Conservation (phyloP, 2,329 filamentous ascomycete genomes). For the Stachybotrys elegans region DNA sequence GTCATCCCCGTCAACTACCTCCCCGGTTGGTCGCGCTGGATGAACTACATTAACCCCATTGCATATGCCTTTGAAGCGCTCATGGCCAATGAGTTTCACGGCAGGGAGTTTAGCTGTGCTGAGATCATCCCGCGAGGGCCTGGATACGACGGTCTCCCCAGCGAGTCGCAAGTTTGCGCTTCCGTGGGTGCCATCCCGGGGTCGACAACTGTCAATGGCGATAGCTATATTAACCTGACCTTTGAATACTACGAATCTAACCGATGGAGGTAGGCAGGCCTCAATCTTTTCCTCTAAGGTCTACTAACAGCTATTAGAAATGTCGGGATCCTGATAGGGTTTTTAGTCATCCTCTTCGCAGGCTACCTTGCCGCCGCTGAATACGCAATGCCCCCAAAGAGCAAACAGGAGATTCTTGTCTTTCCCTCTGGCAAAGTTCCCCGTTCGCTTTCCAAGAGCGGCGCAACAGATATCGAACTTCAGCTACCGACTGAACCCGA, state of each 20-base stretch:
- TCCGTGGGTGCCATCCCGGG: constrained; percentile 51
- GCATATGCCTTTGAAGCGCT: constrained; percentile 40
- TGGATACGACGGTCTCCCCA: constrained; percentile 28
- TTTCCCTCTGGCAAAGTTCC: constrained; percentile 36
- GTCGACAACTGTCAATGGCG: constrained; percentile 50
- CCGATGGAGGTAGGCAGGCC: constrained; percentile 37
- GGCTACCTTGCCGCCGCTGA: constrained; percentile 62
- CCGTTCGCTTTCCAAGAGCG: too few relatives aligned
- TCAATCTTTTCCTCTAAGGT: not conserved
- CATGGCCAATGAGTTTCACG: constrained; percentile 32
- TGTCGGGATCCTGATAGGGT: constrained; percentile 61
- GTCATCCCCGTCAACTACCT: constrained; percentile 19
- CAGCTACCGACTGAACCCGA: too few relatives aligned
- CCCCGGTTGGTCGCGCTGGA: constrained; percentile 44
- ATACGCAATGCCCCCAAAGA: constrained; percentile 57
- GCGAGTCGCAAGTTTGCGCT: constrained; percentile 47
- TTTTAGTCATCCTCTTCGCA: constrained; percentile 58
- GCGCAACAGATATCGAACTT: too few relatives aligned
- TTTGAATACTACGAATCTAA: constrained; percentile 54
- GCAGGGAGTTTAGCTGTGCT: constrained; percentile 52
- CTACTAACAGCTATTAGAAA: constrained; percentile 50
- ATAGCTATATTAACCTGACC: constrained; percentile 51
- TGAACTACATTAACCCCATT: constrained; percentile 59
- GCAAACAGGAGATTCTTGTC: constrained; percentile 64
- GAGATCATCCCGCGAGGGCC: constrained; percentile 33